Evolutionary conservation across 306 rosid genomes (phyloP).

Genomic region (Vachellia pachyceras): DNA sequence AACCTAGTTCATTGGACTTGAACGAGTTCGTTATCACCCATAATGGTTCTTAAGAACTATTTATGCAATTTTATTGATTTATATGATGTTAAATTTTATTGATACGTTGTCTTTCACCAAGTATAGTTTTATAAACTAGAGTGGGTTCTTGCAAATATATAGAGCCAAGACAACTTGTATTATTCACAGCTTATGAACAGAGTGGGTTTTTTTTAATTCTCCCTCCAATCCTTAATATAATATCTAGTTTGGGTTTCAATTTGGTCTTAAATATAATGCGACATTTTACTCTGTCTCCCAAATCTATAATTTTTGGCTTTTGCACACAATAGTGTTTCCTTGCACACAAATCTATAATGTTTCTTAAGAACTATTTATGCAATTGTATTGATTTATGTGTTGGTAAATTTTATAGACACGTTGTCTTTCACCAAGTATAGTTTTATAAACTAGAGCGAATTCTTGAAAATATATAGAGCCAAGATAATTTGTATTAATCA

Average conservation of each 20-base stretch:
- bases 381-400: not conserved
- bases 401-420: not conserved
- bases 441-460: not conserved
- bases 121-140: not conserved
- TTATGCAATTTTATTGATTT: not conserved
- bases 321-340: too few relatives aligned
- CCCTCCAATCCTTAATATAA: too few relatives aligned
- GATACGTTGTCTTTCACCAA: not conserved
- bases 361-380: not conserved
- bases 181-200: not conserved
- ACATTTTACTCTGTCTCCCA: too few relatives aligned
- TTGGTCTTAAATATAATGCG: too few relatives aligned
- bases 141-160: not conserved
- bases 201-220: not conserved
- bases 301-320: too few relatives aligned
- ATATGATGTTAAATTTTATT: not conserved
- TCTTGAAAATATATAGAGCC: not conserved
- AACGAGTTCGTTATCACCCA: not conserved
- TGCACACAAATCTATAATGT: too few relatives aligned
- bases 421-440: not conserved
- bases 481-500: not conserved
- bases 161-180: not conserved
- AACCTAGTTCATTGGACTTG: not conserved
- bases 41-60: not conserved
- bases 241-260: too few relatives aligned